Evolutionary conservation across 2,329 filamentous ascomycete species (phyloP).

Genomic region (Thelonectria blattea): DNA sequence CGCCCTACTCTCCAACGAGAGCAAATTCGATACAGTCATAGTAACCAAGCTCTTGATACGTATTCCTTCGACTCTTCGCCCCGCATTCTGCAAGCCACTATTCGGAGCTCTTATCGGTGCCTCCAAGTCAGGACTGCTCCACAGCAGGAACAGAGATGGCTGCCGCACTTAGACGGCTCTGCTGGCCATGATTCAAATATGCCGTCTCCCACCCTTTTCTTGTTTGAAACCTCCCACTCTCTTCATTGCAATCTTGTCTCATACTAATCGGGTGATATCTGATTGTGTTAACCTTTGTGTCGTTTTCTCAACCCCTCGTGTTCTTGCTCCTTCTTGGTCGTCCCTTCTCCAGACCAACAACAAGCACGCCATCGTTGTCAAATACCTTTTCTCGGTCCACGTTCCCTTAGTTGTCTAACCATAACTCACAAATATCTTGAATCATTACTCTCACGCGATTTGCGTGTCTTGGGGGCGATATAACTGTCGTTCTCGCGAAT

Average conservation of each 20-base stretch:
- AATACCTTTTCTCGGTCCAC: slow-evolving; percentile 3
- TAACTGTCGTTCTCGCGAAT: slow-evolving; percentile 11
- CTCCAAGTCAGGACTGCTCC: slow-evolving; percentile 22
- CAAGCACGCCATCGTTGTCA: neutral
- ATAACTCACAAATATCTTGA: neutral
- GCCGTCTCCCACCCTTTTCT: slow-evolving; percentile 32
- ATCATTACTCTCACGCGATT: neutral
- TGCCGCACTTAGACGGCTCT: slow-evolving; percentile 33
- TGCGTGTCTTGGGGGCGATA: neutral
- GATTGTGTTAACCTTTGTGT: slow-evolving; percentile 19
- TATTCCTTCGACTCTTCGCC: slow-evolving; percentile 16
- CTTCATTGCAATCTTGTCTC: slow-evolving; percentile 3
- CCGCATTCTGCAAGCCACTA: slow-evolving; percentile 38
- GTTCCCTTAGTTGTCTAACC: slow-evolving; percentile 7
- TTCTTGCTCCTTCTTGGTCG: slow-evolving; percentile 1
- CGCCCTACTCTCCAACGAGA: neutral
- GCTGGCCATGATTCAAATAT: slow-evolving; percentile 34
- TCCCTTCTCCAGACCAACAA: neutral
- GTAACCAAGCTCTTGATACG: neutral
- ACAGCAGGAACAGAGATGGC: slow-evolving; percentile 14
- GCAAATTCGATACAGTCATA: slow-evolving; percentile 6
- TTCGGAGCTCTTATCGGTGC: slow-evolving; percentile 31
- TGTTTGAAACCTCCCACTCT: neutral
- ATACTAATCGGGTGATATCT: slow-evolving; percentile 12
- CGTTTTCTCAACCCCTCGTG: slow-evolving; percentile 5